Conservation (phyloP, 2,329 filamentous ascomycete species). For the Mariannaea elegans region DNA sequence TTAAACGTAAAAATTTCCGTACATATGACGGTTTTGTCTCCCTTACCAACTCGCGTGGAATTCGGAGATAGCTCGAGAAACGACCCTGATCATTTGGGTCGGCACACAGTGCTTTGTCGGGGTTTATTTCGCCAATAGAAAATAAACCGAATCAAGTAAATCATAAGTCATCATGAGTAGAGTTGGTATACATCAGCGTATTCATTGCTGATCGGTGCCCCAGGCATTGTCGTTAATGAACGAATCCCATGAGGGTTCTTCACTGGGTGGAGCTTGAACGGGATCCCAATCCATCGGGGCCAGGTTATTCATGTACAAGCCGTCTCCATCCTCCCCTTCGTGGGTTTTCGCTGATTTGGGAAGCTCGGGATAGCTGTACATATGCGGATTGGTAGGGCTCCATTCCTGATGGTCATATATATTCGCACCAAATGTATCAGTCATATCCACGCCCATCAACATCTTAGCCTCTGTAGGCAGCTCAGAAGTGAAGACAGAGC, state of each 20-base stretch:
- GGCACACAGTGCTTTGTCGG: background rate
- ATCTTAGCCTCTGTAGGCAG: conserved; percentile 54
- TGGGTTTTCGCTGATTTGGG: conserved; percentile 6
- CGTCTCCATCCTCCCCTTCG: background rate
- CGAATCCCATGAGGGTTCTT: conserved; percentile 44
- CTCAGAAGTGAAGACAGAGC: conserved; percentile 53
- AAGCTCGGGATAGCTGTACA: conserved; percentile 13
- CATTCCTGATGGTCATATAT: conserved; percentile 27
- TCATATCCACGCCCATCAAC: conserved; percentile 47
- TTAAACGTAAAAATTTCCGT: too few species aligned
- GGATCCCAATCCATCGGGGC: conserved; percentile 21
- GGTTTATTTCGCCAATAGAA: background rate
- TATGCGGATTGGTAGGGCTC: conserved; percentile 9
- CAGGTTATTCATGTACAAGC: background rate
- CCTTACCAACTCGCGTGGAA: too few species aligned
- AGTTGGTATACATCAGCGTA: background rate
- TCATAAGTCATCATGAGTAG: conserved; percentile 27
- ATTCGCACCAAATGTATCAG: conserved; percentile 31
- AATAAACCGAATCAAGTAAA: conserved; percentile 1
- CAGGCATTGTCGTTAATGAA: conserved; percentile 45
- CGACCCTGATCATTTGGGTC: too few species aligned
- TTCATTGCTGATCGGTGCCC: conserved; percentile 29
- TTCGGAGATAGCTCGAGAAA: too few species aligned
- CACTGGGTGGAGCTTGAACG: conserved; percentile 18
- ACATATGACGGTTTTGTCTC: too few species aligned